Base-by-base conservation (phyloP, 208 protist genomes). In the Vickermania spadyakhi region DNA sequence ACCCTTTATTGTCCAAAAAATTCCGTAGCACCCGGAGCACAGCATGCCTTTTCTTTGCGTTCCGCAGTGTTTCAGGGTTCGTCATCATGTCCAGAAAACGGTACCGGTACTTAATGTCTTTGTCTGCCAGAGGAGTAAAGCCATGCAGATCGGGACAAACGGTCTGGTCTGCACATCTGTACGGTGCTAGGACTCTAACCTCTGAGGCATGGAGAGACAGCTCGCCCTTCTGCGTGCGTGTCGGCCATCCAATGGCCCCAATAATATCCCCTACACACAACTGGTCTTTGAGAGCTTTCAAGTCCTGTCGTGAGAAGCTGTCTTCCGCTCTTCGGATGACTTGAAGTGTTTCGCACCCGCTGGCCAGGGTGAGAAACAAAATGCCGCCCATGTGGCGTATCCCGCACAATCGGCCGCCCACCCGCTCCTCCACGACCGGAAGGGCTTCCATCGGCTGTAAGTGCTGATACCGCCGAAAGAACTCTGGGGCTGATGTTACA, bases 81-180 rank as follows among this genome's bases (percentile, higher is more conserved):
- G 79, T 70, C 75, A 95, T 91, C 83, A 95, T 90, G 70, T 95
- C 89, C 14, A 93, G 58, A 59, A 93, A 92, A 51, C 89, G 78
- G 60, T 95, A 93, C 54, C 89, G 85, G 68, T 95, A 93, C 58
- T 76, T 79, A 31, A 93, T 67, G 53, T 93, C 89, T 3, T 64
- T 73, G 75, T 95, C 85, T n/a, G 70, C 52, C 28, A 90, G 60
- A 2, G 70, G 61, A 3, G 81, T 56, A 57, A 88, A 90, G 29
- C 84, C 81, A 26, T 75, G 75, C 21, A 91, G 63, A 51, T 92
- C 73, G 0, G 88, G 84, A 67, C 84, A 91, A 5, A 92, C 60
- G 21, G 79, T 66, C 60, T 89, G 84, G 58, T 95, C 88, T n/a
- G 77, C 81, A 68, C 83, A 92, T 29, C 88, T 76, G 69, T 92